Conservation (phyloP, 768 basidiomycete species). For the Cyclocybe cylindracea region DNA sequence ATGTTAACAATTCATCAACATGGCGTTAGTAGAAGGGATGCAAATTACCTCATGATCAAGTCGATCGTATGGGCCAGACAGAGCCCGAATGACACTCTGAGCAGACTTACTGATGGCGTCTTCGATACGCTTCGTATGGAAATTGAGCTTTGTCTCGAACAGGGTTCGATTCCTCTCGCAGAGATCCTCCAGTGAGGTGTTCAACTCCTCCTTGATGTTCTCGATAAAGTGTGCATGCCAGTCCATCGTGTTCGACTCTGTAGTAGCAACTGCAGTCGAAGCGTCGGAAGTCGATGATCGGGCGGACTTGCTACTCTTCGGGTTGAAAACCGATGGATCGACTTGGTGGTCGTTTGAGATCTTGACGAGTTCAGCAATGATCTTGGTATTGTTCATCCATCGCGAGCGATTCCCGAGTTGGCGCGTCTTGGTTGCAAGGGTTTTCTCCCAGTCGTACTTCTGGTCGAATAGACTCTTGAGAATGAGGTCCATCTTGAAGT, state of each 20-base stretch:
- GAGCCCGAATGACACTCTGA: constrained; percentile 3
- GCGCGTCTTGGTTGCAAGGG: constrained; percentile 6
- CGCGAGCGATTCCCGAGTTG: constrained; percentile 3
- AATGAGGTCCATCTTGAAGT: constrained; percentile 16
- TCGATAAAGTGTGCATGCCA: too few species aligned
- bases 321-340: too few species aligned
- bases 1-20: background rate
- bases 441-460: constrained; percentile 19
- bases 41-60: background rate
- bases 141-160: constrained; percentile 6
- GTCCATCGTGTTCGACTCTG: too few species aligned
- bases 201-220: background rate
- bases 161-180: constrained; percentile 6
- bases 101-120: constrained; percentile 9
- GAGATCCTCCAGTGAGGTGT: constrained; percentile 6
- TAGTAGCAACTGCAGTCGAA: too few species aligned
- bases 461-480: constrained; percentile 14
- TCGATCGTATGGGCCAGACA: background rate
- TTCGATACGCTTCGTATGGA: constrained; percentile 6
- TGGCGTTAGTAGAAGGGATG: background rate
- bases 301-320: constrained; percentile 15
- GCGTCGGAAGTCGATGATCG: background rate
- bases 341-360: too few species aligned
- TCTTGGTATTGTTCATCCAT: constrained; percentile 12
- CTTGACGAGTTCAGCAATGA: background rate